These are phyloP conservation scores for Agaricales sp. DNA, from an alignment of 1,284 basidiomycete genomes.

Conservation along the genomic window DNA sequence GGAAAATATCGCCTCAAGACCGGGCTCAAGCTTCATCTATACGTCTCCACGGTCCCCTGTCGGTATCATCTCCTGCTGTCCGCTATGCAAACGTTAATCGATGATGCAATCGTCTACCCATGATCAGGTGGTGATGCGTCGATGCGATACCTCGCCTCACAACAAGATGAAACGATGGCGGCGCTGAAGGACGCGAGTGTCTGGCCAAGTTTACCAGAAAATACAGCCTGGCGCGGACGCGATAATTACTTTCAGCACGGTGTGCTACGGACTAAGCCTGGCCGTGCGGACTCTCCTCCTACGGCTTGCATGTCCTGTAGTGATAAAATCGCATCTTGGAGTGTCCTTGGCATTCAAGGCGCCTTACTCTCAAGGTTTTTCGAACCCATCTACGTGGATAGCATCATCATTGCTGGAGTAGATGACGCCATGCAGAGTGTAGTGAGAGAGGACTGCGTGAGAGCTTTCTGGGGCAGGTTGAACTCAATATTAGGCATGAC, in stretches of 20 bases:
- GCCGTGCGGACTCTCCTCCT: conserved; percentile 73
- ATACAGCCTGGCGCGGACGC: conserved; percentile 56
- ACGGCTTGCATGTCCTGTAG: conserved; percentile 83
- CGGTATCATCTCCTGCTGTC: conserved; percentile 16
- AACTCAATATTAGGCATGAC: conserved; percentile 24
- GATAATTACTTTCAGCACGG: conserved; percentile 67
- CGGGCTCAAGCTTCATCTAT: conserved; percentile 53
- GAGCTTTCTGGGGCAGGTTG: conserved; percentile 48
- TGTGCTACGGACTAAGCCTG: conserved; percentile 83
- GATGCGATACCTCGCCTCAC: conserved; percentile 61
- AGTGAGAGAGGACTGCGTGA: conserved; percentile 46
- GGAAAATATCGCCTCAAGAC: conserved; percentile 40
- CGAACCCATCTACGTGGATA: conserved; percentile 52
- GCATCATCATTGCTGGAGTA: conserved; percentile 68
- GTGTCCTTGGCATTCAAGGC: conserved; percentile 77
- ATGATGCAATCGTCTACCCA: conserved; percentile 2
- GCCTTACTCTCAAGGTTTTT: conserved; percentile 53
- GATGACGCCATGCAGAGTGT: conserved; percentile 23
- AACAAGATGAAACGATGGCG: conserved; percentile 64
- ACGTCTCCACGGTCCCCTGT: conserved; percentile 91
- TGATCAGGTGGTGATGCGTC: conserved; percentile 84
- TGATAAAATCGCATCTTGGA: conserved; percentile 85
- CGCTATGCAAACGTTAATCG: conserved; percentile 7
- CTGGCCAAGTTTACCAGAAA: conserved; percentile 25
- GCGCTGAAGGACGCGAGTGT: conserved; percentile 44